phyloP scores from a whole-genome alignment of 352 stramenopile species.

The Globisporangium mamillatum region DNA sequence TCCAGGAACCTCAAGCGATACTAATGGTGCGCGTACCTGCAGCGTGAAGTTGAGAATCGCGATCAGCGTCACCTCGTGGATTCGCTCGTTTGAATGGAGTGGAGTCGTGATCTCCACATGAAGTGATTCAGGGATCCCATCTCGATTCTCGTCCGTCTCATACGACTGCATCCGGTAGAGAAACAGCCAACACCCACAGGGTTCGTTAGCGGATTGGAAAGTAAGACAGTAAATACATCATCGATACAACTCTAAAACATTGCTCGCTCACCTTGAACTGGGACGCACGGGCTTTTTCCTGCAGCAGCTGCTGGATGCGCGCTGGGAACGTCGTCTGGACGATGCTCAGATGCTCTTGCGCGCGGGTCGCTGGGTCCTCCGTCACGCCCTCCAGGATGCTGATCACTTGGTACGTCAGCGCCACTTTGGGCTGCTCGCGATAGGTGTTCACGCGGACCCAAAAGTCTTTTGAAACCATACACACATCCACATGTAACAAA shows the following conservation, averaged over 20 bases:
- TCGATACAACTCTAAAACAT: background rate
- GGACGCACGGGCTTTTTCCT: conserved; percentile 31
- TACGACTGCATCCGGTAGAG: conserved; percentile 30
- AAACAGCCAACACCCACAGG: background rate
- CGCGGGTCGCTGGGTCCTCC: conserved; percentile 12
- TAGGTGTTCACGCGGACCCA: conserved; percentile 59
- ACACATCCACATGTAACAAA: conserved; percentile 10
- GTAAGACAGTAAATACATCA: background rate
- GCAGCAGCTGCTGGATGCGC: conserved; percentile 41
- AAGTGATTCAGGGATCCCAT: conserved; percentile 50
- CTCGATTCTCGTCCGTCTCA: conserved; percentile 43
- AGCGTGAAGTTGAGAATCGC: conserved; percentile 65
- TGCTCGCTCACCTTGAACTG: conserved; percentile 33
- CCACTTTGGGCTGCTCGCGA: conserved; percentile 54
- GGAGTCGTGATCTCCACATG: conserved; percentile 49
- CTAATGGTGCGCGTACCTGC: conserved; percentile 16
- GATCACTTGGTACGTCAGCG: conserved; percentile 60
- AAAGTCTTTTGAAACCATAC: conserved; percentile 39
- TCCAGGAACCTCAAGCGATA: background rate
- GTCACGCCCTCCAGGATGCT: conserved; percentile 51
- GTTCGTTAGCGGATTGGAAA: background rate
- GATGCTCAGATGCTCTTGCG: conserved; percentile 25
- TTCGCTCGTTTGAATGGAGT: conserved; percentile 39
- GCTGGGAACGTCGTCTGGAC: conserved; percentile 46
- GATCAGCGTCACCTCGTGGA: conserved; percentile 46